Base-by-base conservation (phyloP, 805 yeast genomes). In the Limtongia smithiae region DNA sequence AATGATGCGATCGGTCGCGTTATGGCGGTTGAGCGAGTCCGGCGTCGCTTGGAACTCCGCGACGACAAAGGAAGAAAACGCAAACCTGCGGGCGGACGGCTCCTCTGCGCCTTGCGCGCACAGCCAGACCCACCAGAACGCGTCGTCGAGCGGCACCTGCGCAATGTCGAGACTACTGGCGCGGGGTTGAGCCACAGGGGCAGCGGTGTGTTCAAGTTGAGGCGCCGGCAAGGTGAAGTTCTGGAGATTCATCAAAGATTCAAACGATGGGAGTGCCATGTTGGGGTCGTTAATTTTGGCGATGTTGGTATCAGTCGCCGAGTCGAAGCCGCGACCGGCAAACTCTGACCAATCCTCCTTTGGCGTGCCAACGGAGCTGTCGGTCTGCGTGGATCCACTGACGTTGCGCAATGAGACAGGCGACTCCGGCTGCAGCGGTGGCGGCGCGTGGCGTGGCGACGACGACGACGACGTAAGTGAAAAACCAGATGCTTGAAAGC, bases 61-160 rank as follows among this genome's bases (percentile, higher is more conserved):
- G 6, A 48, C 25, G 8, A 37, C 52, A 25, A 21, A 44, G 7
- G 55, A 4, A 3, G 46, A 15, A 38, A 52, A 52, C 20, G 42
- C 38, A 3, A 14, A 4, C 27, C 20, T n/a, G 24, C 57, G 50
- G 2, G 30, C 8, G 15, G 30, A 5, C 11, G 46, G 35, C 35
- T 52, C 57, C 18, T 52, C 57, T 6, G 48, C 42, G 4, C 54
- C 57, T 22, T 41, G 47, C 0, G 46, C 48, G 31, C 51, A 45
- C 15, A 44, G 37, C 57, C 57, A 52, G 17, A 40, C 44, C 57
- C 55, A 48, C 41, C 41, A 45, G 33, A 45, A 50, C 18, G 51
- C 18, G 14, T 52, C 51, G 28, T 52, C 57, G 5, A 52, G 42
- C 5, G 45, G 38, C n/a, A 48, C 22, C 11, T 22, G 27, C 7